Evolutionary conservation across 495 filamentous ascomycete species (phyloP).

Genomic region (Bathelium albidoporum): DNA sequence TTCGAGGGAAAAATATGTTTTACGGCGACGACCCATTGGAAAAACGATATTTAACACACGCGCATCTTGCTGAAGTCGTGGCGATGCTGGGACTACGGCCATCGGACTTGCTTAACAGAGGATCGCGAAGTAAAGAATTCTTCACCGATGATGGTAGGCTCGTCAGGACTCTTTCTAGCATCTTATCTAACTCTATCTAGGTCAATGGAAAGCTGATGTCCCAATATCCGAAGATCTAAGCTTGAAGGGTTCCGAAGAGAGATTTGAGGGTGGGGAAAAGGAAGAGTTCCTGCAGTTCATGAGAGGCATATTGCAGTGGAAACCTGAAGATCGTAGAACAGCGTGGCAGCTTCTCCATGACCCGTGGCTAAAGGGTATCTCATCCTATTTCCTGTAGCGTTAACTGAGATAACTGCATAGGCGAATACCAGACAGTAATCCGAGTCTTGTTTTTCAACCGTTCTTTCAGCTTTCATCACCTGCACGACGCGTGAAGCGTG

Average conservation of each 20-base stretch:
- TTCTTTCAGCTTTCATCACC: too few species aligned
- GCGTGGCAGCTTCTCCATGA: constrained; percentile 37
- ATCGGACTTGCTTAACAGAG: constrained; percentile 32
- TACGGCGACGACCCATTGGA: constrained; percentile 34
- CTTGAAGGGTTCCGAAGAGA: constrained; percentile 21
- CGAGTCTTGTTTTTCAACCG: too few species aligned
- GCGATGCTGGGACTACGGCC: constrained; percentile 38
- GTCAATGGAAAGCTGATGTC: not conserved
- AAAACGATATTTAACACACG: constrained; percentile 33
- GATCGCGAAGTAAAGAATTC: constrained; percentile 29
- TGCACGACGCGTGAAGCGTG: too few species aligned
- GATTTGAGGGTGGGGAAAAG: constrained; percentile 22
- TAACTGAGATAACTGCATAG: too few species aligned
- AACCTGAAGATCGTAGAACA: constrained; percentile 36
- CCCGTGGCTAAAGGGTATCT: constrained; percentile 37
- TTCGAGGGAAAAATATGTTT: constrained; percentile 40
- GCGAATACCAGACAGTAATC: too few species aligned
- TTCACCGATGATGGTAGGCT: constrained; percentile 33
- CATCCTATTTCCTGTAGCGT: too few species aligned
- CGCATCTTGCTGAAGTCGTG: constrained; percentile 40
- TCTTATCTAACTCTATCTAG: not conserved
- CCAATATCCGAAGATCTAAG: not conserved
- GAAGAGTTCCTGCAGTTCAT: constrained; percentile 36
- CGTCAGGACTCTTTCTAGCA: not conserved
- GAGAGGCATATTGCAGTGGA: constrained; percentile 41